Evolutionary conservation across 2,329 filamentous ascomycete genomes (phyloP), one percentile per base, ranked within the genome.

Genomic region (Ambrosiella xylebori): DNA sequence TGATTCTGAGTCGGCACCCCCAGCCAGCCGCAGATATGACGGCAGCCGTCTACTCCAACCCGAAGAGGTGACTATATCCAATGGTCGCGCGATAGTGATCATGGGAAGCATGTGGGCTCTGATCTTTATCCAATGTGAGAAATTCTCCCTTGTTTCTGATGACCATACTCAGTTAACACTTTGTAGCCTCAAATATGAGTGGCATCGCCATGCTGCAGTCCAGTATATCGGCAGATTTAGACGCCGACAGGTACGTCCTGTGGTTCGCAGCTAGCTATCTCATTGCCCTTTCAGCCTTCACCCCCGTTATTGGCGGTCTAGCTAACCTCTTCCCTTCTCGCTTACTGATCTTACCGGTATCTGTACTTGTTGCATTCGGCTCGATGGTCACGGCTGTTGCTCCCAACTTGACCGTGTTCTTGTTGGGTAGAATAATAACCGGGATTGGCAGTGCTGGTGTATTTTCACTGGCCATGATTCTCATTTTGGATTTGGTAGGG

Each of bases 241-340:
- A 86, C 68, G 80, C 85, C 1, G 89, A 88, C 65, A 80, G 82
- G 58, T 73, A 81, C 58, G 82, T 81, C 40, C 85, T 81, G 68
- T 94, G 87, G 87, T 88, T 93, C 66, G 88, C 85, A 7, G 87
- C 85, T 38, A 76, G 84, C 1, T 94, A 88, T 66, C 74, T 93
- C 53, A 75, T 79, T 61, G 67, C 72, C 63, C 74, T 75, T 77
- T 87, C 77, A 36, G 76, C 74, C 11, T 69, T 86, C 11, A 79
- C 83, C 0, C 86, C 88, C 0, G 68, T 94, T 1, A 76, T 80
- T 44, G 87, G 87, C 6, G 81, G 86, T 15, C 72, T 94, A 1
- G 80, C 82, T 51, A 80, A 82, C 64, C 80, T 93, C 27, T 91
- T 94, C 68, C 80, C 83, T 0, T 79, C 86, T 0, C 75, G 83